Conservation (phyloP, 257 asterid species). For the Lithospermum erythrorhizon region DNA sequence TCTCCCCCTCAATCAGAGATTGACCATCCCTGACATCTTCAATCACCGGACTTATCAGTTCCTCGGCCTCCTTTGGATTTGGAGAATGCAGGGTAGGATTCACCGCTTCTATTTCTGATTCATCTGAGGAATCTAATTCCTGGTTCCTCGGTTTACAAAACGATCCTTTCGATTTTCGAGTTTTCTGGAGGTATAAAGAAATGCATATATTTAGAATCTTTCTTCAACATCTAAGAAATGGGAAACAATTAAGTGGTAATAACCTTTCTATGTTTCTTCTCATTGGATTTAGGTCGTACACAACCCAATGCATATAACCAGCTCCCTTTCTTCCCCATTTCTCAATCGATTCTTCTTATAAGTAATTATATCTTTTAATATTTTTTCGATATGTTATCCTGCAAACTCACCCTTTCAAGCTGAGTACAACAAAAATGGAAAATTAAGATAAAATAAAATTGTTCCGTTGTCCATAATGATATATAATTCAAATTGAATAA, state of each 20-base stretch:
- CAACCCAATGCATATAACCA: conserved; percentile 41
- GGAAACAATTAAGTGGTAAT: background rate
- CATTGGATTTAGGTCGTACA: conserved; percentile 38
- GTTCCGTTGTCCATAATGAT: too few relatives aligned
- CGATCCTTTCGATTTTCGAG: conserved; percentile 37
- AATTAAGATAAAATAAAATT: too few relatives aligned
- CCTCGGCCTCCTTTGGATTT: conserved; percentile 29
- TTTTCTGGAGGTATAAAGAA: conserved; percentile 27
- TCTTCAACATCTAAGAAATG: background rate
- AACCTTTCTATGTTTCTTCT: conserved; percentile 39
- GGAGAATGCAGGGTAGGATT: conserved; percentile 20
- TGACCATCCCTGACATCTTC: conserved; percentile 14
- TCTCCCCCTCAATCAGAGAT: too few relatives aligned
- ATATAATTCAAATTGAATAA: too few relatives aligned
- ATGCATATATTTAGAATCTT: background rate
- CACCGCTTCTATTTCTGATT: conserved; percentile 19
- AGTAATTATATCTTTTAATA: too few relatives aligned
- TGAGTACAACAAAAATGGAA: too few relatives aligned
- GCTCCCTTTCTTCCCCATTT: conserved; percentile 64
- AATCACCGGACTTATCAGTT: conserved; percentile 11
- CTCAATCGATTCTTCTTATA: conserved; percentile 4
- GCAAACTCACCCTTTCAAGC: too few relatives aligned
- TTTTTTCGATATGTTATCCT: too few relatives aligned
- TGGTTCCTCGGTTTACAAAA: conserved; percentile 33
- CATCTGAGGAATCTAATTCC: conserved; percentile 18